Evolutionary conservation across 352 stramenopile species (phyloP), one percentile per base, ranked within the genome.

Genomic region (Phytophthora pluvialis): DNA sequence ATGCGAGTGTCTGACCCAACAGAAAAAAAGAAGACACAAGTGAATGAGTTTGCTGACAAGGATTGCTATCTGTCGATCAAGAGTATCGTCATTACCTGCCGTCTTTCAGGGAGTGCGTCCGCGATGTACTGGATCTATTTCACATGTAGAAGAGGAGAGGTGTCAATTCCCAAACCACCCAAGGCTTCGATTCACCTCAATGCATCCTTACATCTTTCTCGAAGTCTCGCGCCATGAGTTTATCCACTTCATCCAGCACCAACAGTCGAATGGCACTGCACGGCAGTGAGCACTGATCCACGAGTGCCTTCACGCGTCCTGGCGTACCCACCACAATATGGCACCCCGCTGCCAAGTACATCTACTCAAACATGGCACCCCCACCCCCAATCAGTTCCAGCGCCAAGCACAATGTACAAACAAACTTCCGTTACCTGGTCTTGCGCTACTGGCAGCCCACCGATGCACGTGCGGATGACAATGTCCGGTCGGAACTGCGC

Each of bases 191-290:
- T 45, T 35, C 31, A 7, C 7, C 31, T 5, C 39, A 28, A 35
- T 35, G n/a, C 7, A 35, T 11, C 15, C 36, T 35, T 60, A 92
- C 81, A 67, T 91, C 81, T n/a, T 73, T 58, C n/a, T 81, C 58
- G 38, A 92, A 94, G 38, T 93, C 83, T 18, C 56, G 47, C 39
- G 73, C 65, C 28, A 94, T 70, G n/a, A 94, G 70, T 52, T 93
- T 93, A 73, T 94, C 86, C 13, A 91, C 84, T 73, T 94, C 84
- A 38, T 94, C 86, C n/a, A 94, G 51, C 13, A 93, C 75, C 6
- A 94, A 52, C 43, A 94, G 53, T 15, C 82, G 75, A 57, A 93
- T 77, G 4, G 71, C 51, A 46, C 75, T 75, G 31, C 77, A 81
- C 10, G 51, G 63, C 12, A 93, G 64, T 15, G 76, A 58, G 21